These are phyloP conservation scores for Croton laevigatus DNA, from an alignment of 441 rosid species.

Conservation along the genomic window DNA sequence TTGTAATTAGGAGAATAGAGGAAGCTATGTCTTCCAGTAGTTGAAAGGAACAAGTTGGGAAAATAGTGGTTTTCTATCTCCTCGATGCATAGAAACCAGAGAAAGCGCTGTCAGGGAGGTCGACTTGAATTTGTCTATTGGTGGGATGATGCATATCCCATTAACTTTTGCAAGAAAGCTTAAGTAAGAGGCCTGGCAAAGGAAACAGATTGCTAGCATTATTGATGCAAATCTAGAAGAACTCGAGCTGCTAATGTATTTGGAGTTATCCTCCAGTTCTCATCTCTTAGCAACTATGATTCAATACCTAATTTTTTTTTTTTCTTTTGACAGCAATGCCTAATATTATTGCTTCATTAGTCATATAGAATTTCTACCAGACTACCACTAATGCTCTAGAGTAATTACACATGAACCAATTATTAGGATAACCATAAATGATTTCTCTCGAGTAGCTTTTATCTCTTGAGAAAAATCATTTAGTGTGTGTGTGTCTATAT, in stretches of 20 bases:
- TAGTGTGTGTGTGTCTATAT: too few species aligned
- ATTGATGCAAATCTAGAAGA: too few species aligned
- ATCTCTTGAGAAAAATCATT: too few species aligned
- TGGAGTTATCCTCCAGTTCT: background rate
- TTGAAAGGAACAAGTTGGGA: slow-evolving; percentile 26
- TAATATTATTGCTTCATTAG: background rate
- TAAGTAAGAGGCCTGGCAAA: background rate
- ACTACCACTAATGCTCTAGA: too few species aligned
- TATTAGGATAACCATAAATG: too few species aligned
- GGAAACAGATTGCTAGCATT: too few species aligned
- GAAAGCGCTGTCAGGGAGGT: background rate
- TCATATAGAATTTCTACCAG: too few species aligned
- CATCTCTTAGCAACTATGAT: background rate
- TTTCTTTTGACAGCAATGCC: too few species aligned
- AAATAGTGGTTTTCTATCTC: background rate
- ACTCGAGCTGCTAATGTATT: background rate
- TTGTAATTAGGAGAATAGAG: slow-evolving; percentile 70
- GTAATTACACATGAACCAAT: too few species aligned
- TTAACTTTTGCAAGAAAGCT: background rate
- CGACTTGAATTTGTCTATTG: background rate
- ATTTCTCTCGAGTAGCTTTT: too few species aligned
- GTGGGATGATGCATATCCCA: background rate
- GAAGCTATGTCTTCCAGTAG: slow-evolving; percentile 54
- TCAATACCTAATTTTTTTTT: too few species aligned
- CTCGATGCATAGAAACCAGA: background rate